phyloP scores from a whole-genome alignment of 495 filamentous ascomycete genomes.

The Platismatia glauca region DNA sequence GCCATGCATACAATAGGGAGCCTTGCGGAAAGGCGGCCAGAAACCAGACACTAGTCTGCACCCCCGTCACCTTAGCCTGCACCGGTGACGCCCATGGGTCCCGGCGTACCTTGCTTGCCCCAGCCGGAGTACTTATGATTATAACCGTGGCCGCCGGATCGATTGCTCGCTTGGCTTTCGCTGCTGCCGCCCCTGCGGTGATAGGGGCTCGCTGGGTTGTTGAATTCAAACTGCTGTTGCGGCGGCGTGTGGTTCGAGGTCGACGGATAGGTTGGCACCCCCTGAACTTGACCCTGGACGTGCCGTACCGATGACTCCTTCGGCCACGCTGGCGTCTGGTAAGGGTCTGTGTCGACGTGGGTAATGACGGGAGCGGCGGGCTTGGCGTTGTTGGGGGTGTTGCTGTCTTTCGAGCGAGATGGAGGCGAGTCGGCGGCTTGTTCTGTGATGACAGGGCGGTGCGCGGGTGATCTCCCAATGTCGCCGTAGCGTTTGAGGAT shows the following conservation, averaged over 20 bases:
- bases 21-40: not conserved
- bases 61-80: constrained; percentile 12
- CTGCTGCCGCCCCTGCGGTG: constrained; percentile 25
- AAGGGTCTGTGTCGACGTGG: constrained; percentile 70
- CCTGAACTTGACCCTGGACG: constrained; percentile 50
- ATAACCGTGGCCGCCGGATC: constrained; percentile 19
- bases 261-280: constrained; percentile 32
- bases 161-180: constrained; percentile 26
- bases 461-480: constrained; percentile 52
- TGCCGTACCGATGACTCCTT: constrained; percentile 75
- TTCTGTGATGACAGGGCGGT: constrained; percentile 50
- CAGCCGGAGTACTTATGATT: constrained; percentile 24
- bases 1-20: not conserved
- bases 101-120: constrained; percentile 23
- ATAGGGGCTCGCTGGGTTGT: constrained; percentile 23
- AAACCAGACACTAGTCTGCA: not conserved
- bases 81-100: constrained; percentile 22
- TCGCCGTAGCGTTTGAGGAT: constrained; percentile 85
- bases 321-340: constrained; percentile 59
- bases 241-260: constrained; percentile 26
- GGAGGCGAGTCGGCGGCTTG: constrained; percentile 39
- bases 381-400: constrained; percentile 32
- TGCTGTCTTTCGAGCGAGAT: constrained; percentile 39
- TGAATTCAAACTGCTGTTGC: constrained; percentile 21
- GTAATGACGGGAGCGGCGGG: constrained; percentile 44